phyloP scores from a whole-genome alignment of 2,329 filamentous ascomycete genomes.

The Colletotrichum cereale region DNA sequence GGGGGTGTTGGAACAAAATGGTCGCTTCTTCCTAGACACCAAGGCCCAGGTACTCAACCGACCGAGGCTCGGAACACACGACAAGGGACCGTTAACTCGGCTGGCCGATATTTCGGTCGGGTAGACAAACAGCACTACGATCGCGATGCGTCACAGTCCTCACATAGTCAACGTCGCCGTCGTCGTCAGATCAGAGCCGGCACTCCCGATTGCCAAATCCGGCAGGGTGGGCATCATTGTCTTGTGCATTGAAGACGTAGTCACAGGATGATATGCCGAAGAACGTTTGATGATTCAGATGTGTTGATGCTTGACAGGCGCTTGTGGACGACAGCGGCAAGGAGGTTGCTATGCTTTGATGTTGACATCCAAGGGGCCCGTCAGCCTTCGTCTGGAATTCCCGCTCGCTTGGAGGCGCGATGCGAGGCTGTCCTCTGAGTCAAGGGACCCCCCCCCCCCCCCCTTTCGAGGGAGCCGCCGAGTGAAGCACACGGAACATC shows the following conservation, averaged over 20 bases:
- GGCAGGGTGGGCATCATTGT: background rate
- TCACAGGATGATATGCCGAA: constrained; percentile 26
- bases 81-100: constrained; percentile 4
- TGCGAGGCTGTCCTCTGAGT: background rate
- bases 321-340: background rate
- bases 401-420: constrained; percentile 12
- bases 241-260: background rate
- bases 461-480: constrained; percentile 9
- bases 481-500: background rate
- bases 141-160: constrained; percentile 18
- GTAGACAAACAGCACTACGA: background rate
- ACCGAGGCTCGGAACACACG: background rate
- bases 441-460: constrained; percentile 16
- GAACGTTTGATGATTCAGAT: constrained; percentile 32
- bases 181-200: constrained; percentile 11
- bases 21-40: constrained; percentile 4
- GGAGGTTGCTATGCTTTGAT: background rate
- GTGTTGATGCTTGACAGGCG: background rate
- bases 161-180: no score
- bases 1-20: constrained; percentile 24
- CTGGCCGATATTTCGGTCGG: background rate
- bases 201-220: constrained; percentile 19
- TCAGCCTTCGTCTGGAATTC: constrained; percentile 33
- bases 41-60: background rate
- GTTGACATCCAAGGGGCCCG: constrained; percentile 5